phyloP scores from a whole-genome alignment of 805 yeast genomes.

The Teunomyces kruisii region DNA sequence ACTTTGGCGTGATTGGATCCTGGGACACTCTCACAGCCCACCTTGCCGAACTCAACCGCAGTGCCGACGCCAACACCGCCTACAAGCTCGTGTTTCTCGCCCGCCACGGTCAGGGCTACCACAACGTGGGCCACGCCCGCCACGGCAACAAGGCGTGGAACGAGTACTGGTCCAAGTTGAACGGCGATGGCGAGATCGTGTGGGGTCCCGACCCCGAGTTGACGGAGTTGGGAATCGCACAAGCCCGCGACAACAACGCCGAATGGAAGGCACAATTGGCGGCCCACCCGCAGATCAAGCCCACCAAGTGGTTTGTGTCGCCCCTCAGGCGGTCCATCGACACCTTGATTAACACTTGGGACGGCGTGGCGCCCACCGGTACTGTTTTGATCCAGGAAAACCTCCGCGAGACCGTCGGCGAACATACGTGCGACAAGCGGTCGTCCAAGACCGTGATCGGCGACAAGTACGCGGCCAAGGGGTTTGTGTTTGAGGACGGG shows the following conservation, averaged over 20 bases:
- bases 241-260: slow-evolving; percentile 43
- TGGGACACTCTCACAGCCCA: slow-evolving; percentile 18
- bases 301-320: slow-evolving; percentile 45
- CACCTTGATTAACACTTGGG: slow-evolving; percentile 50
- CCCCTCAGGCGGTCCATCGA: slow-evolving; percentile 54
- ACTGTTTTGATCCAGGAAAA: slow-evolving; percentile 45
- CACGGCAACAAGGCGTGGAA: slow-evolving; percentile 51
- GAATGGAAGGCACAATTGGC: slow-evolving; percentile 42
- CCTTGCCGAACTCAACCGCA: slow-evolving; percentile 36
- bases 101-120: slow-evolving; percentile 57
- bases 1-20: slow-evolving; percentile 41
- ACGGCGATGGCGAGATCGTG: slow-evolving; percentile 45
- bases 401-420: slow-evolving; percentile 49
- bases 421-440: slow-evolving; percentile 51
- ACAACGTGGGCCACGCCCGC: slow-evolving; percentile 45
- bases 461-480: slow-evolving; percentile 36
- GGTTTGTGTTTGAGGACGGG: slow-evolving; percentile 43
- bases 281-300: slow-evolving; percentile 23
- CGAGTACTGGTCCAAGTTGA: slow-evolving; percentile 41
- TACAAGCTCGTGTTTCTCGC: slow-evolving; percentile 50
- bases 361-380: slow-evolving; percentile 14
- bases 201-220: slow-evolving; percentile 57
- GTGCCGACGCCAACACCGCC: slow-evolving; percentile 21
- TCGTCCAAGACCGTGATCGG: slow-evolving; percentile 35
- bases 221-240: slow-evolving; percentile 45